Base-by-base conservation (phyloP, 805 yeast species). In the Scheffersomyces coipomensis region DNA sequence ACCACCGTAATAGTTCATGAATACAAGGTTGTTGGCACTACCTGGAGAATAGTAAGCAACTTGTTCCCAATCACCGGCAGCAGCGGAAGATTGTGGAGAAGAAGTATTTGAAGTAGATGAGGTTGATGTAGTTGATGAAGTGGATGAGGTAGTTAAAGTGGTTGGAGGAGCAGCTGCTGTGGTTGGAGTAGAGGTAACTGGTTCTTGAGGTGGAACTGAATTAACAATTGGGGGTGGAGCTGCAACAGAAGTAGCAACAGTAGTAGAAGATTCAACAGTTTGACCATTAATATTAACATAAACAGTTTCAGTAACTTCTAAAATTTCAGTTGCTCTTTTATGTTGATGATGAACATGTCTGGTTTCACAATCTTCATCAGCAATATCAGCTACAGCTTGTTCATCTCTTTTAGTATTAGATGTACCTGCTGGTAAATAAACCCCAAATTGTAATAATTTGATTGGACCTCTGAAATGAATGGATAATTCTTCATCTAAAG, bases 381-480 rank as follows among this genome's bases (percentile, higher is more conserved):
- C 29, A 13, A 8, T 18, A 8, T 56, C 66, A 8, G 6, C 12
- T 13, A 7, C 9, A 21, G 23, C 23, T 9, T 19, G 17, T 13
- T 44, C 60, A 29, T 61, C 73, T 45, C 66, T 73, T 60, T 74
- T 74, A 46, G 68, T 61, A 49, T 68, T 60, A 37, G 63, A 44
- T 21, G 66, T 46, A 29, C 73, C 49, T 19, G 77, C 58, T 47
- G 88, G 90, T 56, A 83, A 81, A 75, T 90, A 93, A 40, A 88
- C 97, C 64, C 90, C 97, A 58, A 93, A 88, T 68, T 88, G 88
- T 56, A 73, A 68, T 59, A 88, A 78, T 59, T 78, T 75, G 52
- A 88, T 57, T 26, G 96, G 96, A 53, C 96, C 96, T 73, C 96
- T 83, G 74, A 88, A 85, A 64, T 88, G 96, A 43, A 88, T 81